phyloP scores from a whole-genome alignment of 176 grass and related monocot species.

The Musa troglodytarum region DNA sequence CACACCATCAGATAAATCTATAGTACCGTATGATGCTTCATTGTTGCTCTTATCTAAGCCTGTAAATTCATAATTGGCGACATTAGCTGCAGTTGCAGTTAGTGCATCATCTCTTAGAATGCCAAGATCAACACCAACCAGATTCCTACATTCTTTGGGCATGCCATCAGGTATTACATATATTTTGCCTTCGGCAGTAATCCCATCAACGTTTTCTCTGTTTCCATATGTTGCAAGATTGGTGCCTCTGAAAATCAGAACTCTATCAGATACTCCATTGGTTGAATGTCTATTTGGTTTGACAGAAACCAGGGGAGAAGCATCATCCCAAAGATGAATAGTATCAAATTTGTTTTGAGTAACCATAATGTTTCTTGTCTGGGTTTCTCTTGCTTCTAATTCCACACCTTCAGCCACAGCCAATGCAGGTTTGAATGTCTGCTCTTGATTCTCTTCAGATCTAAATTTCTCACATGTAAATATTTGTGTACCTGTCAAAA shows the following conservation, averaged over 20 bases:
- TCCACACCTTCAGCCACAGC: background rate
- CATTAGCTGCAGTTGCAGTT: background rate
- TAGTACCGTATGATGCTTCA: background rate
- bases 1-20: background rate
- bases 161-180: background rate
- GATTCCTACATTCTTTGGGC: background rate
- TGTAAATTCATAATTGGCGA: background rate
- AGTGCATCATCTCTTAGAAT: background rate
- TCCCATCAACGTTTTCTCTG: background rate
- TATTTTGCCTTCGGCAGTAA: background rate
- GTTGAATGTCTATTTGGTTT: background rate
- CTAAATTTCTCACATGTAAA: background rate
- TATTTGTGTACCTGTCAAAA: background rate
- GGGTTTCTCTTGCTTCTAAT: background rate
- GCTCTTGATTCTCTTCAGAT: constrained; percentile 2
- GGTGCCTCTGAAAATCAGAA: background rate
- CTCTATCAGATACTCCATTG: background rate
- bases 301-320: background rate
- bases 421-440: background rate
- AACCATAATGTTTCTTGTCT: background rate
- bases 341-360: background rate
- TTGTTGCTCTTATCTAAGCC: background rate
- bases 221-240: background rate
- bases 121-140: background rate
- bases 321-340: background rate